Evolutionary conservation across 2,329 filamentous ascomycete species (phyloP), one percentile per base, ranked within the genome.

Genomic region (Fusarium albosuccineum): DNA sequence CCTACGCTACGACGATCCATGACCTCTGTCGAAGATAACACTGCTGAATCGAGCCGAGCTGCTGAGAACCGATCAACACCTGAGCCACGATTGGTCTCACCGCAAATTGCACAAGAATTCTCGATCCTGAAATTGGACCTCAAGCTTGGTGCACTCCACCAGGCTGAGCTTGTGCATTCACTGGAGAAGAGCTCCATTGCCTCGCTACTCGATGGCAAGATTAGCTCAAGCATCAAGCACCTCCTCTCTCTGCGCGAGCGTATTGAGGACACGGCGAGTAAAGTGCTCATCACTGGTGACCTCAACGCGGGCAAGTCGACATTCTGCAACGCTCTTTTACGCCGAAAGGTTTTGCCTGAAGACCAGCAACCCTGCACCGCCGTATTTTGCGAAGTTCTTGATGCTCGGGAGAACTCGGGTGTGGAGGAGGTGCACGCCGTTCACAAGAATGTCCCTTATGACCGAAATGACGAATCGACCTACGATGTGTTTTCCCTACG

Each of bases 341-440:
- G 96, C 63, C 89, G 94, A 65, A 98, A 98, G 79, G 88, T 99
- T 29, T 81, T 99, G 5, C 96, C 96, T 1, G 96, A 98, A 79
- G 96, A 99, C 73, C 95, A 99, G 78, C 96, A 98, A 76, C 96
- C 96, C 2, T 99, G 96, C 79, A 99, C 96, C 2, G 96, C 93
- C 79, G 97, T 99, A 59, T 99, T 99, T 81, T 99, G 96, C 77
- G 96, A 99, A 77, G 96, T 99, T 3, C 80, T 99, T 60, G 94
- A 99, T 79, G 92, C 92, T 6, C 89, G 93, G 68, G 94, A 97
- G 76, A 99, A 99, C 74, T 90, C 89, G 30, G 92, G 93, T 3
- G 78, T 97, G 2, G 96, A 99, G 78, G 96, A 99, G 78, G 96
- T 98, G 1, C 96, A 99, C 75, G 96, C 95, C 0, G 92, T 99